phyloP scores from a whole-genome alignment of 2,329 filamentous ascomycete genomes.

The Elsinoe ampelina region DNA sequence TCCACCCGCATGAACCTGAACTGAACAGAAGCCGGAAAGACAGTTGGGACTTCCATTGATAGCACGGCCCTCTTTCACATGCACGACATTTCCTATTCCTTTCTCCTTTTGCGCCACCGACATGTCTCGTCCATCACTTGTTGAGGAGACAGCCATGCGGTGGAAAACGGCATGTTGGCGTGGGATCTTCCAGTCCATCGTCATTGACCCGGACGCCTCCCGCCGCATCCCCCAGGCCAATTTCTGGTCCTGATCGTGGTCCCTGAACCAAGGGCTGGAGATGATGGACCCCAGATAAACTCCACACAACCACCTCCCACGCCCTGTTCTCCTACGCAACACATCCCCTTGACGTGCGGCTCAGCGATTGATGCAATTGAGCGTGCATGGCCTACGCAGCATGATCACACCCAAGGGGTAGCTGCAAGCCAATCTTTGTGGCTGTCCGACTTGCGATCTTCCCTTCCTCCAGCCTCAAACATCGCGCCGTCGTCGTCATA shows the following conservation, averaged over 20 bases:
- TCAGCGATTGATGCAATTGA: neutral
- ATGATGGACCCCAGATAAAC: neutral
- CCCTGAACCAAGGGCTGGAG: neutral
- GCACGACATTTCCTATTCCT: neutral
- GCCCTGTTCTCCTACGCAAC: neutral
- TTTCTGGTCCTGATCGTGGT: neutral
- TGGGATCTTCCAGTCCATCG: neutral
- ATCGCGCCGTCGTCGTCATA: neutral
- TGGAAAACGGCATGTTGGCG: neutral
- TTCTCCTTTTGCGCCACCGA: too few species aligned
- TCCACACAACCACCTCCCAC: neutral
- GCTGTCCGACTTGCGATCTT: neutral
- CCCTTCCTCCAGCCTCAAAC: neutral
- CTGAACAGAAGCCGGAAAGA: neutral
- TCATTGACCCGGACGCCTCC: neutral
- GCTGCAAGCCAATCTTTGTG: neutral
- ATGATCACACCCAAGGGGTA: neutral
- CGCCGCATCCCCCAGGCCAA: neutral
- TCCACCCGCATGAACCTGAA: neutral
- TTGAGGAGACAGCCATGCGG: neutral
- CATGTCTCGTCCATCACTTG: neutral
- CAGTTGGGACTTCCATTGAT: neutral
- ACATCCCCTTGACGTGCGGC: neutral
- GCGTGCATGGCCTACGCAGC: neutral
- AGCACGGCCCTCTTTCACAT: conserved; percentile 12